Conservation (phyloP, 352 stramenopile genomes). For the Elongisporangium senticosum region DNA sequence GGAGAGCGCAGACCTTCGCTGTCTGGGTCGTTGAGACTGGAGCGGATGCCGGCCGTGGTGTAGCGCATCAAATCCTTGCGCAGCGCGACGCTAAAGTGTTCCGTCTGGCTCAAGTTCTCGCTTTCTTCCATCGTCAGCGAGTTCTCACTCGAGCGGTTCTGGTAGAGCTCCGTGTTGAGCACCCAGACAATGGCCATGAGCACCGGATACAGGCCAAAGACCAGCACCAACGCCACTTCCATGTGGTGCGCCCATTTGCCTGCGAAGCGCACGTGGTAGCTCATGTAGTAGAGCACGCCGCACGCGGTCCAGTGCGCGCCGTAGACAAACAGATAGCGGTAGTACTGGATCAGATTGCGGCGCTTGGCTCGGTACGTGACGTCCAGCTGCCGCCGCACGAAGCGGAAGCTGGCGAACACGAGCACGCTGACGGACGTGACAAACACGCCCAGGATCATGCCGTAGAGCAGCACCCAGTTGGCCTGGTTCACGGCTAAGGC, state of each 20-base stretch:
- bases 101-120: constrained; percentile 27
- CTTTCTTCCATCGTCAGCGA: constrained; percentile 46
- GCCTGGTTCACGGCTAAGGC: constrained; percentile 42
- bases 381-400: constrained; percentile 75
- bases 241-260: constrained; percentile 49
- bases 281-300: constrained; percentile 64
- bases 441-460: constrained; percentile 40
- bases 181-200: constrained; percentile 72
- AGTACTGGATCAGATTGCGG: constrained; percentile 81
- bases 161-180: constrained; percentile 79
- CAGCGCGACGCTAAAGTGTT: constrained; percentile 75
- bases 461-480: constrained; percentile 69
- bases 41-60: constrained; percentile 77
- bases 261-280: constrained; percentile 60
- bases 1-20: constrained; percentile 38
- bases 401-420: constrained; percentile 81
- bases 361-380: constrained; percentile 82
- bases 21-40: constrained; percentile 62
- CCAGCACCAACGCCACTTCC: constrained; percentile 53
- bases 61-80: constrained; percentile 85
- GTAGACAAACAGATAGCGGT: constrained; percentile 77
- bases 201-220: constrained; percentile 71
- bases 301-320: constrained; percentile 64
- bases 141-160: constrained; percentile 72
- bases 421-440: constrained; percentile 62